phyloP scores from a whole-genome alignment of 768 basidiomycete species.

The Russula emetica region DNA sequence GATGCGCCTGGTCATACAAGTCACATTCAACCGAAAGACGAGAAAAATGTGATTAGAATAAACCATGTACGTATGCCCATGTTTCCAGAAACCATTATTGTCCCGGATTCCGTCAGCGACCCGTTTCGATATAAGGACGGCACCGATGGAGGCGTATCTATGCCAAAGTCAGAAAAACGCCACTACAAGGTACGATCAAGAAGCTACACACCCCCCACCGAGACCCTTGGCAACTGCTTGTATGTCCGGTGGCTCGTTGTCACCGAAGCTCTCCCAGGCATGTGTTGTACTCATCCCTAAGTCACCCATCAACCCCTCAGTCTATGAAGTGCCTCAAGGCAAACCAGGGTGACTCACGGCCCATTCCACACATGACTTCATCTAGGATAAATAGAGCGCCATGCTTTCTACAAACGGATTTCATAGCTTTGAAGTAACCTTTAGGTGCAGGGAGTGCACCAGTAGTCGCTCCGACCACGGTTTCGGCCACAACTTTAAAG shows the following conservation, averaged over 20 bases:
- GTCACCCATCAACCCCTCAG: not conserved
- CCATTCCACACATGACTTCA: constrained; percentile 92
- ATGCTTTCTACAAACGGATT: constrained; percentile 71
- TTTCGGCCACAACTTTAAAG: constrained; percentile 70
- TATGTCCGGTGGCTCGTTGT: constrained; percentile 73
- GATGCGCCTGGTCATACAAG: constrained; percentile 50
- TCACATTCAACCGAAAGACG: constrained; percentile 1
- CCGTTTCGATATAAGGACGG: constrained; percentile 67
- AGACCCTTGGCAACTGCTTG: constrained; percentile 89
- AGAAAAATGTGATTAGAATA: constrained; percentile 11
- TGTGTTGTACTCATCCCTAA: constrained; percentile 84
- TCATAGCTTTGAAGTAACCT: constrained; percentile 84
- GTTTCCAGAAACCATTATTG: constrained; percentile 71
- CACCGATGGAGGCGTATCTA: constrained; percentile 80
- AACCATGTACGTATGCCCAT: constrained; percentile 84
- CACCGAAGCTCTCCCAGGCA: constrained; percentile 80
- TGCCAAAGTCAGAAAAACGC: constrained; percentile 5
- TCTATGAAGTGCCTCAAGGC: constrained; percentile 8
- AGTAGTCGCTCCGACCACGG: constrained; percentile 82
- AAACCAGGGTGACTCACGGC: constrained; percentile 48
- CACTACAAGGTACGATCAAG: not conserved
- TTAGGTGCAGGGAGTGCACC: constrained; percentile 73
- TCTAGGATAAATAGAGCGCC: constrained; percentile 78
- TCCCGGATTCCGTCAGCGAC: constrained; percentile 66
- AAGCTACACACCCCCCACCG: constrained; percentile 66